These are phyloP conservation scores for Discostella stelligera DNA, from an alignment of 352 stramenopile genomes.

Conservation along the genomic window DNA sequence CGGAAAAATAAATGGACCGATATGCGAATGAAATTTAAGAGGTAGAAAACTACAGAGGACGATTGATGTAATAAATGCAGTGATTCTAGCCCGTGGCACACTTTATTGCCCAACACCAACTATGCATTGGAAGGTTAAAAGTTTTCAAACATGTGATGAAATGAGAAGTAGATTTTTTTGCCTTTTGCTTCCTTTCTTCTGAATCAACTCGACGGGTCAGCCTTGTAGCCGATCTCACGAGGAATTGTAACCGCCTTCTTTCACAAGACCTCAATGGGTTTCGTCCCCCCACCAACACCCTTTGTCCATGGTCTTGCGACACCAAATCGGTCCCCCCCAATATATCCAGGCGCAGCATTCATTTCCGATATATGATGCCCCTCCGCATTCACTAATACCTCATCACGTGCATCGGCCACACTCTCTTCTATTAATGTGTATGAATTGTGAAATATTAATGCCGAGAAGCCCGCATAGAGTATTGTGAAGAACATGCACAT, in stretches of 20 bases:
- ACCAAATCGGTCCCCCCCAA: constrained; percentile 55
- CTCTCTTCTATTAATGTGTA: constrained; percentile 70
- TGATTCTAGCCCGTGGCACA: too few species aligned
- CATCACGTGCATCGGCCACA: constrained; percentile 53
- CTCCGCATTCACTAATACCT: not conserved
- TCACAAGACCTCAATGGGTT: constrained; percentile 47
- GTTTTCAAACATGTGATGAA: too few species aligned
- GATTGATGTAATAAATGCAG: too few species aligned
- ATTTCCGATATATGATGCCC: constrained; percentile 16
- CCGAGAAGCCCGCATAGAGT: constrained; percentile 73
- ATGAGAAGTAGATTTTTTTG: too few species aligned
- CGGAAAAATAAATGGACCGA: not conserved
- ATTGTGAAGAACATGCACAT: constrained; percentile 81
- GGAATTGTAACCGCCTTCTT: too few species aligned
- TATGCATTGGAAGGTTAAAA: too few species aligned
- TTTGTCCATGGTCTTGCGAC: constrained; percentile 30
- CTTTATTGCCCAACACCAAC: too few species aligned
- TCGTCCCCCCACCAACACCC: constrained; percentile 25
- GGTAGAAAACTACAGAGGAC: too few species aligned
- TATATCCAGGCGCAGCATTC: constrained; percentile 42
- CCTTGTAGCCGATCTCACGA: too few species aligned
- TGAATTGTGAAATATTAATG: constrained; percentile 65
- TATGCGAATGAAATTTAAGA: not conserved
- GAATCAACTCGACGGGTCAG: too few species aligned
- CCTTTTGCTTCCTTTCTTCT: too few species aligned